Conservation (phyloP, 1,284 basidiomycete genomes). For the Tetrapyrgos nigripes region DNA sequence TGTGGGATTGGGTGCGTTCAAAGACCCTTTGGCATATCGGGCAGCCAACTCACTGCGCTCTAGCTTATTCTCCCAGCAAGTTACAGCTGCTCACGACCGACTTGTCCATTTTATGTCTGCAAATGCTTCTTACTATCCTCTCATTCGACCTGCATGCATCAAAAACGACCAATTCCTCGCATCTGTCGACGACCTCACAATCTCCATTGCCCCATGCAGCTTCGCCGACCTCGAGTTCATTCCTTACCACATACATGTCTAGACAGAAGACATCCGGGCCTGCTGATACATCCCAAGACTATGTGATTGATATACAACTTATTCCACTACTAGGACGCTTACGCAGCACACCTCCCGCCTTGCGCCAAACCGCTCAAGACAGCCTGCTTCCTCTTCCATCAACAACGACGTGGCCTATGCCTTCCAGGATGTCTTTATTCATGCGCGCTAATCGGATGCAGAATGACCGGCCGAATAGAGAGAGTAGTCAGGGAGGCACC, state of each 20-base stretch:
- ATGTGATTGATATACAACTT: constrained; percentile 68
- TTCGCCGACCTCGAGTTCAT: constrained; percentile 21
- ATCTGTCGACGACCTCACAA: constrained; percentile 33
- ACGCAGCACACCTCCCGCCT: constrained; percentile 53
- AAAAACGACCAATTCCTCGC: constrained; percentile 32
- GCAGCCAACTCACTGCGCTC: neutral
- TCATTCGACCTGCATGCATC: constrained; percentile 64
- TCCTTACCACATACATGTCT: constrained; percentile 24
- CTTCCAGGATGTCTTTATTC: constrained; percentile 47
- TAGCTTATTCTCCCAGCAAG: constrained; percentile 67
- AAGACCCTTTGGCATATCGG: constrained; percentile 1
- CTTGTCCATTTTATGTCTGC: constrained; percentile 66
- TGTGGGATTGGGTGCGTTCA: constrained; percentile 70
- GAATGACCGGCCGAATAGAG: constrained; percentile 13
- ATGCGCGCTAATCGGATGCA: constrained; percentile 53
- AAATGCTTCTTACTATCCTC: constrained; percentile 67
- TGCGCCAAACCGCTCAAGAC: constrained; percentile 37
- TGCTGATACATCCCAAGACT: constrained; percentile 39
- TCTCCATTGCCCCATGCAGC: constrained; percentile 27
- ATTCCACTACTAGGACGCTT: constrained; percentile 58
- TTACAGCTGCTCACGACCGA: constrained; percentile 69
- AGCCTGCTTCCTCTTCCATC: constrained; percentile 64
- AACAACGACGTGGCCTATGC: constrained; percentile 60
- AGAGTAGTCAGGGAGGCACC: constrained; percentile 33
- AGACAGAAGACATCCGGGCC: constrained; percentile 29